Base-by-base conservation (phyloP, 1,284 basidiomycete species). In the Volvariella volvacea region DNA sequence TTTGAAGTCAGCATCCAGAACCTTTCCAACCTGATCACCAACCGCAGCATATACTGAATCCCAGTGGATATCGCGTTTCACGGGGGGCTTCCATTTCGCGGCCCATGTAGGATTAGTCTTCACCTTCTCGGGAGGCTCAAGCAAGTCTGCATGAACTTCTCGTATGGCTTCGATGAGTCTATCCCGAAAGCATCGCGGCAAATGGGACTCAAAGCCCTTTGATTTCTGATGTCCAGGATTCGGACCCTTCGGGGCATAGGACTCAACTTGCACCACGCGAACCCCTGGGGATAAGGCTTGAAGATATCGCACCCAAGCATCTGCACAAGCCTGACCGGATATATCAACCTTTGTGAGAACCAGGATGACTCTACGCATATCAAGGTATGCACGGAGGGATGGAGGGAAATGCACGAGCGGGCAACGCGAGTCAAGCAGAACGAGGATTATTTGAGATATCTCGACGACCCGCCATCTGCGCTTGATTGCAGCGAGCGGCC, bases 301-400 rank as follows among this genome's bases (percentile, higher is more conserved):
- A 20, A 92, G 71, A 66, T 84, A 88, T 4, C 62, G 57, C 19
- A 68, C 73, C 91, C 92, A 94, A 0, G 78, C 78, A 3, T 70
- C 64, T 3, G 80, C 72, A 31, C 76, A 73, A 15, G 55, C 62
- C 4, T 71, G 69, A 39, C 80, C 80, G 3, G 84, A 73, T 10
- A 89, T 83, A 60, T 92, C 92, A 16, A 82, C 77, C 60, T 94
- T 95, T 4, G 91, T 94, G 10, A 88, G 72, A 33, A 93, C 83
- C 34, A 95, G 71, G 41, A 95, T 80, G 47, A 86, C 65, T 49
- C 83, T 82, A 37, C 72, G 56, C 55, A 65, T 55, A 45, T 65
- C 56, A 37, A 84, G 71, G 57, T 77, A 76, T 3, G 62, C 48
- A 3, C 66, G 58, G 39, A 85, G 71, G 0, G 82, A 78, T 2